These are phyloP conservation scores for Erysimum cheiri DNA, from an alignment of 441 rosid genomes.

Conservation along the genomic window DNA sequence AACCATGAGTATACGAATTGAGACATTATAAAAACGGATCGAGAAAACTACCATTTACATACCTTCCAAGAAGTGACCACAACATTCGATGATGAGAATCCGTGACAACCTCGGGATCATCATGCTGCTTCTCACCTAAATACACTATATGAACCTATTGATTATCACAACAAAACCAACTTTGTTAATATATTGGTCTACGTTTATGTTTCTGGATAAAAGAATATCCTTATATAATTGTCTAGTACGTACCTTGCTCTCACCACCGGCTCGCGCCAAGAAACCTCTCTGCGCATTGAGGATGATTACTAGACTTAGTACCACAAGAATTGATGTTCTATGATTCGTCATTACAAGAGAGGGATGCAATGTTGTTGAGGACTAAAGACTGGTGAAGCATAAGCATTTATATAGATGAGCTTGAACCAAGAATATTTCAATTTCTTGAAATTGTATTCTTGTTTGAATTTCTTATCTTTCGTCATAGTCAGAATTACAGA, in stretches of 20 bases:
- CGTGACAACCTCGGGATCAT: constrained; percentile 36
- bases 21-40: neutral
- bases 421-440: constrained; percentile 4
- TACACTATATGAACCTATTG: constrained; percentile 42
- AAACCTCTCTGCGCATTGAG: constrained; percentile 25
- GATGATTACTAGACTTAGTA: constrained; percentile 22
- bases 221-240: neutral
- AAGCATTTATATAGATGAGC: neutral
- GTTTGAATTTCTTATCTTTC: constrained; percentile 8
- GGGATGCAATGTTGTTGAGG: neutral
- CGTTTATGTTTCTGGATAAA: neutral
- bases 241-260: constrained; percentile 36
- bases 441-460: constrained; percentile 1
- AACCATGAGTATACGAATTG: neutral
- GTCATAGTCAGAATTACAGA: constrained; percentile 14
- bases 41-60: neutral
- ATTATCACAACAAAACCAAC: constrained; percentile 9
- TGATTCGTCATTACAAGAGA: constrained; percentile 5
- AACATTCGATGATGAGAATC: constrained; percentile 38
- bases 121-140: constrained; percentile 37
- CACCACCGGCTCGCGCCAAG: neutral
- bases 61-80: constrained; percentile 44
- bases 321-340: constrained; percentile 16
- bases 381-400: neutral
- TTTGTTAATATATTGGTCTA: neutral